Evolutionary conservation across 1,284 basidiomycete genomes (phyloP).

Genomic region (Heterobasidion irregulare): DNA sequence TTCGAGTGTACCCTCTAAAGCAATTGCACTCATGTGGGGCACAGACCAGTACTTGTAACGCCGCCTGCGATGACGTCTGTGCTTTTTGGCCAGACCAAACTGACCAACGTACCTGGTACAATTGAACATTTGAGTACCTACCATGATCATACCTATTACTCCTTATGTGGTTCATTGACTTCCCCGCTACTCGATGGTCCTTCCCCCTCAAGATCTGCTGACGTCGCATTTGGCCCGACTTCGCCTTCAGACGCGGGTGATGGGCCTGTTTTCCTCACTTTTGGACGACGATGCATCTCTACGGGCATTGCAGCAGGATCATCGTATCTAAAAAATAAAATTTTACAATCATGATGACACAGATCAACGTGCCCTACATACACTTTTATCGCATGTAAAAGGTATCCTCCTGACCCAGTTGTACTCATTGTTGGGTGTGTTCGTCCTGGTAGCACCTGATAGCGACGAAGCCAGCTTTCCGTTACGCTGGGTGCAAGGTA

Average conservation of each 20-base stretch:
- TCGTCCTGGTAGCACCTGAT: conserved; percentile 90
- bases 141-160: too few species aligned
- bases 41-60: too few species aligned
- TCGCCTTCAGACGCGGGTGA: neutral
- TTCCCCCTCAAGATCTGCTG: too few species aligned
- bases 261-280: neutral
- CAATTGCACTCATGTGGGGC: too few species aligned
- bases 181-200: too few species aligned
- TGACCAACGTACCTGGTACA: too few species aligned
- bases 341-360: neutral
- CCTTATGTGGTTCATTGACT: too few species aligned
- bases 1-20: too few species aligned
- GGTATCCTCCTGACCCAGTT: conserved; percentile 83
- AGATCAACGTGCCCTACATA: conserved; percentile 29
- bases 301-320: conserved; percentile 54
- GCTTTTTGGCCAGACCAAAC: too few species aligned
- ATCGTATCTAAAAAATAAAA: conserved; percentile 42
- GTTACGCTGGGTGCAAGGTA: conserved; percentile 79
- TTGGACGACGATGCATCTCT: conserved; percentile 25
- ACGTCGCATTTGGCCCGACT: too few species aligned
- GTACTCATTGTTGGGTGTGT: conserved; percentile 96
- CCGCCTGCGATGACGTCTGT: too few species aligned
- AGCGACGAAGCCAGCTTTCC: conserved; percentile 86
- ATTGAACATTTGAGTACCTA: too few species aligned
- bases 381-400: conserved; percentile 84